Base-by-base conservation (phyloP, 345 rosid genomes). In the Crucihimalaya himalaica region DNA sequence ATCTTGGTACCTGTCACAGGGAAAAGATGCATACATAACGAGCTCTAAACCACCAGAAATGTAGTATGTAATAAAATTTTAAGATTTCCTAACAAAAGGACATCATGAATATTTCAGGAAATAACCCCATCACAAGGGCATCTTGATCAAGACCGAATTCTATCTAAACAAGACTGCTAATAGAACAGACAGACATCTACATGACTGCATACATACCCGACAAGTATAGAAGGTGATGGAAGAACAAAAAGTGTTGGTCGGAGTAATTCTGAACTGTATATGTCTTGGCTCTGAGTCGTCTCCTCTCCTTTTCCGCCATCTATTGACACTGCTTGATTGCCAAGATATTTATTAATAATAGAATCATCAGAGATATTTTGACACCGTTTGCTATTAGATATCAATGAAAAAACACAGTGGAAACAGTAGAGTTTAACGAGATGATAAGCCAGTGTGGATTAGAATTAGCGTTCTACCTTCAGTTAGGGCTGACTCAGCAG, bases 171-270 rank as follows among this genome's bases (percentile, higher is more conserved):
- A 25, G 27, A 74, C 53, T 75, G 28, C 46, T 68, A 52, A 42
- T 3, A 68, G 43, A 53, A 20, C 31, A 76, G 14, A 37, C 15
- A 48, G 65, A 68, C 47, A 54, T 70, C 27, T 25, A 40, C 18
- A 31, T 45, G 12, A 35, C 40, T 35, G 40, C 40, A 71, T 34
- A 53, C 86, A 68, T 87, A 95, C 99, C 99, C 99, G 60, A 95
- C 94, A 74, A 92, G 99, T 81, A 95, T 83, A 31, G 97, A 84
- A 63, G 99, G 98, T 53, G 92, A 87, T 42, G 99, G 98, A 81
- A 92, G 90, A 75, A 86, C 92, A 82, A 80, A 83, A 74, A 89
- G 85, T 10, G 97, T 81, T 3, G 98, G 96, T 80, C 86, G 87
- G 65, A 86, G 79, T 66, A 89, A 78, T 77, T 93, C 98, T 56